These are phyloP conservation scores for Noccaea bulbosa DNA, from an alignment of 345 rosid species.

Conservation along the genomic window DNA sequence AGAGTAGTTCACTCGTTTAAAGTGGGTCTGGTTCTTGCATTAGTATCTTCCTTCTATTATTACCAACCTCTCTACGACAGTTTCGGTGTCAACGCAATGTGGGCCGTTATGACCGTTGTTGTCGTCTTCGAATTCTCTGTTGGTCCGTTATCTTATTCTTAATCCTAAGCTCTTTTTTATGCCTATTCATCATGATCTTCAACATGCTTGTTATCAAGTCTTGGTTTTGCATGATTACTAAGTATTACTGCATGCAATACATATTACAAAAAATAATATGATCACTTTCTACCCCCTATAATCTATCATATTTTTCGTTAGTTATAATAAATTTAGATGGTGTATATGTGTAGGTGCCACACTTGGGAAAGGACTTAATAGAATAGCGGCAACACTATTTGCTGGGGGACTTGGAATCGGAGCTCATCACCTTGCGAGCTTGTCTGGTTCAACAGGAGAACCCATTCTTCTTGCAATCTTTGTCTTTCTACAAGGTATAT, in stretches of 20 bases:
- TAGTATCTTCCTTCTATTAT: slow-evolving; percentile 67
- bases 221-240: not conserved
- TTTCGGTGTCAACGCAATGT: slow-evolving; percentile 73
- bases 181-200: not conserved
- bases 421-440: slow-evolving; percentile 65
- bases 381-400: slow-evolving; percentile 67
- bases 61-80: slow-evolving; percentile 62
- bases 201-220: slow-evolving; percentile 3
- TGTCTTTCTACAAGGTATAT: slow-evolving; percentile 64
- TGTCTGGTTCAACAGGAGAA: slow-evolving; percentile 59
- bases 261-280: not conserved
- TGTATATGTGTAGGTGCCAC: slow-evolving; percentile 51
- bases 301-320: not conserved
- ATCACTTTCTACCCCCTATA: not conserved
- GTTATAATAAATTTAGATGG: not conserved
- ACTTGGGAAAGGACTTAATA: slow-evolving; percentile 68
- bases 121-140: slow-evolving; percentile 81
- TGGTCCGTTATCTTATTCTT: slow-evolving; percentile 50
- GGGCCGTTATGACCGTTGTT: slow-evolving; percentile 89
- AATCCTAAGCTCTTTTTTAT: not conserved
- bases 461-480: slow-evolving; percentile 70
- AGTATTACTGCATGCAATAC: slow-evolving; percentile 12
- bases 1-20: slow-evolving; percentile 71
- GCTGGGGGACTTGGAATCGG: slow-evolving; percentile 70
- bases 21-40: slow-evolving; percentile 66